phyloP scores from a whole-genome alignment of 345 rosid species.

The Carallia brachiata region DNA sequence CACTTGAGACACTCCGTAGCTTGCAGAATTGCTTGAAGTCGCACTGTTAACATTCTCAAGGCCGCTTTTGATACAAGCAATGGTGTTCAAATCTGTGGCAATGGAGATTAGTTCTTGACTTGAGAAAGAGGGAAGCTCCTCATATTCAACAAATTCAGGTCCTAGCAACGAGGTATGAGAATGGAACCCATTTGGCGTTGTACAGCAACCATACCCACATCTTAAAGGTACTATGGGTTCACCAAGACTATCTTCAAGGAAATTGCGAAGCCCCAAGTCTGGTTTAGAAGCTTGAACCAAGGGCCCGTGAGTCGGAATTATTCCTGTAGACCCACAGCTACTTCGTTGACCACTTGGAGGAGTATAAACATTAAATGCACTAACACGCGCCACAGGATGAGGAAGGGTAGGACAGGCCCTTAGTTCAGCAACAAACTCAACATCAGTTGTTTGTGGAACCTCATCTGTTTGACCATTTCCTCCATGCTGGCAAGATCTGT shows the following conservation, averaged over 20 bases:
- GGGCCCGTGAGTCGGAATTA: conserved; percentile 51
- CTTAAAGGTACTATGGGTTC: conserved; percentile 54
- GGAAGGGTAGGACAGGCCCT: conserved; percentile 26
- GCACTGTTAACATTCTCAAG: conserved; percentile 42
- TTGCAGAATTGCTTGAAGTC: conserved; percentile 19
- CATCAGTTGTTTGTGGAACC: conserved; percentile 20
- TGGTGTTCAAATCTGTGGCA: conserved; percentile 81
- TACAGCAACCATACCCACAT: conserved; percentile 81
- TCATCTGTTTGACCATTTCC: conserved; percentile 15
- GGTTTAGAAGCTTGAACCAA: conserved; percentile 51
- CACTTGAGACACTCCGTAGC: conserved; percentile 26
- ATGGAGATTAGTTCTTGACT: conserved; percentile 69
- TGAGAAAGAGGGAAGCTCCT: conserved; percentile 54
- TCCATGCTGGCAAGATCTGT: conserved; percentile 26
- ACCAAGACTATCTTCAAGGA: conserved; percentile 48
- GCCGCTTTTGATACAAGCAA: conserved; percentile 82
- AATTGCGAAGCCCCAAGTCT: conserved; percentile 39
- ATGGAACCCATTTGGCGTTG: conserved; percentile 26
- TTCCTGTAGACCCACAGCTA: conserved; percentile 28
- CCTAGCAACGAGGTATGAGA: conserved; percentile 54
- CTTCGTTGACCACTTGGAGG: conserved; percentile 32
- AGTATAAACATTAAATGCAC: conserved; percentile 69
- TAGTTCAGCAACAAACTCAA: conserved; percentile 24
- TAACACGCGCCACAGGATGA: conserved; percentile 58
- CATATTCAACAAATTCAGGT: conserved; percentile 77